A percentile compares a stretch with the other conserved stretches of the same genome.
Evolutionary conservation across 1,284 basidiomycete species (phyloP).

Genomic region (Thecaphora thlaspeos): DNA sequence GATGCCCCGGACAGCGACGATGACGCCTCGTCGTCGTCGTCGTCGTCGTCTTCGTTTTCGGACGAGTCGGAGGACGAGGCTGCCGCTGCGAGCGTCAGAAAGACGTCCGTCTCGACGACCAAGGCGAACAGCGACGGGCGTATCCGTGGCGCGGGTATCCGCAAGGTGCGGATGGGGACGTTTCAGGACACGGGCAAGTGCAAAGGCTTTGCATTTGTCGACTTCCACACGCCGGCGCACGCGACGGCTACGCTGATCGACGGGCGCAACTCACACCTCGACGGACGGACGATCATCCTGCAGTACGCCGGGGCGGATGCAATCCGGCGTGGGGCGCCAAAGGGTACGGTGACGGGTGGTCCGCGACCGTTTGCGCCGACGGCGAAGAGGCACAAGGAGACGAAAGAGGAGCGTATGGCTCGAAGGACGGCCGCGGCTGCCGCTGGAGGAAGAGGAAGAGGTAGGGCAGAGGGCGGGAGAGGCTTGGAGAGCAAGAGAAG

Average conservation of each 20-base stretch:
- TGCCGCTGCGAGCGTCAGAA: constrained; percentile 6
- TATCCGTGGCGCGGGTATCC: constrained; percentile 66
- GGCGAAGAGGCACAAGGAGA: constrained; percentile 40
- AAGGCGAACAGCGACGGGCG: neutral
- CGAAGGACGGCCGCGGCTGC: neutral
- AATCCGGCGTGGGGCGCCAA: constrained; percentile 61
- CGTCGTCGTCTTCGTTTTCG: constrained; percentile 7
- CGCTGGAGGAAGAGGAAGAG: constrained; percentile 51
- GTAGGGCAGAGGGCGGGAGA: neutral
- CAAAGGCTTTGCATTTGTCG: constrained; percentile 91
- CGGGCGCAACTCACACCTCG: constrained; percentile 76
- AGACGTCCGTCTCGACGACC: constrained; percentile 8
- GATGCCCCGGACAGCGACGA: too few species aligned
- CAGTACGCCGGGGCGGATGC: constrained; percentile 84
- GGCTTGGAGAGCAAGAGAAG: constrained; percentile 58
- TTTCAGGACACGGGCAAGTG: constrained; percentile 91
- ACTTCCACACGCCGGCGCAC: constrained; percentile 75
- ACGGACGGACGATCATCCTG: constrained; percentile 81
- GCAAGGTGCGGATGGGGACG: constrained; percentile 86
- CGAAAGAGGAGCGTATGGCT: constrained; percentile 3
- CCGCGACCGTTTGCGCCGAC: constrained; percentile 16
- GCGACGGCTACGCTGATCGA: constrained; percentile 82
- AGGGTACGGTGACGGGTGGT: constrained; percentile 1
- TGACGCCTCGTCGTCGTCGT: constrained; percentile 5
- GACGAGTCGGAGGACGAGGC: constrained; percentile 46